Evolutionary conservation across 23 red algal genomes (phyloP), one percentile per base, ranked within the genome.

Genomic region (Gracilariopsis chorda): DNA sequence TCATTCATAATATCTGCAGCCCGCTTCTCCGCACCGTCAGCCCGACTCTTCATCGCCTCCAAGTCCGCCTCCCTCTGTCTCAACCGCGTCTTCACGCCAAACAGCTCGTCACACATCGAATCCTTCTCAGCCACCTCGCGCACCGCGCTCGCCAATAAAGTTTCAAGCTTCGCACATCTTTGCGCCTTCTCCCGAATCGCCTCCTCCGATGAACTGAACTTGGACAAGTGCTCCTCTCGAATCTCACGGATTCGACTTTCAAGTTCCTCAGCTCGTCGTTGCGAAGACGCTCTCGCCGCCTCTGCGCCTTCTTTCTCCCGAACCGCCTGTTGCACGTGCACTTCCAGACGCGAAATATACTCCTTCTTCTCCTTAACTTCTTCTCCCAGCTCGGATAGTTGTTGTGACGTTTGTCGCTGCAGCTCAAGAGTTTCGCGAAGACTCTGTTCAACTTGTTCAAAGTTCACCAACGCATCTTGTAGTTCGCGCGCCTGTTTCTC

Each of bases 91-190:
- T 90, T 78, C 17, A 77, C 72, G 3, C 51, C 67, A 79, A 90
- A 90, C 68, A 90, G 47, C 43, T 63, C 55, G 37, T 90, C 86
- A 46, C 69, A 90, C 13, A 79, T 43, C 29, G 48, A 73, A 53
- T 48, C 86, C 33, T 59, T 29, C 45, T 90, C 86, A n/a, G 86
- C 86, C 55, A 79, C 14, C 33, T 79, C 45, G 25, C 86, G 72
- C 42, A 78, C 70, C 5, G 86, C 86, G 34, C 39, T 65, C 25
- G 86, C 86, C 41, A 90, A 51, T 21, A 25, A 64, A 4, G 51
- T 77, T 39, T 90, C 86, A 20, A 90, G 51, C 56, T 75, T 27
- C 11, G 86, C 86, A 43, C 86, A 90, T 37, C 86, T 68, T 53
- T 77, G 86, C 8, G 86, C 86, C 56, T 79, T 77, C 48, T 49